Base-by-base conservation (phyloP, 768 basidiomycete genomes). In the Tricholoma hemisulphureum region DNA sequence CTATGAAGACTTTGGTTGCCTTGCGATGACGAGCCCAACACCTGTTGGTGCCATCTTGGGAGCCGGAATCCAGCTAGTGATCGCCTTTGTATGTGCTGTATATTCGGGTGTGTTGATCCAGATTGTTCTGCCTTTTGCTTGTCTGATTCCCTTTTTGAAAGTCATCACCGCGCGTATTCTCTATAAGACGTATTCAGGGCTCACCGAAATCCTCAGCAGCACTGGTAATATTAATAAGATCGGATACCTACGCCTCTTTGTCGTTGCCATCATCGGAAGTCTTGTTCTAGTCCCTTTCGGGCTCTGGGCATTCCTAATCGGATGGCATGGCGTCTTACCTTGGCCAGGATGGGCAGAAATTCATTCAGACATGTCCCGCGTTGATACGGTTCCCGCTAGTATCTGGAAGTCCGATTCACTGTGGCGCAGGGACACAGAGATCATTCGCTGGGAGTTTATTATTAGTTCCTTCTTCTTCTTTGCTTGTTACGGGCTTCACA, bases 401-500 rank as follows among this genome's bases (percentile, higher is more conserved):
- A 10, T 76, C 31, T 86, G 84, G 84, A 73, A 71, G 48, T n/a
- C 56, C 18, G 56, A 71, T 58, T 57, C 56, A 6, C 55, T 6
- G 18, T n/a, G 3, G 5, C 37, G 3, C 8, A 5, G 7, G 16
- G 16, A 65, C 1, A 55, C 80, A 21, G 82, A 85, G 64, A 46
- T 81, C 26, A 73, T 67, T 3, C 77, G 85, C 46, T 85, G 84
- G 84, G 51, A 73, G 23, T 63, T 73, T 16, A 59, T 83, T 7
- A 58, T 76, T 32, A 81, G 78, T 60, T 80, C 83, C 2, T 68
- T 86, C 57, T 11, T 81, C 39, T 88, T 88, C 74, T 89, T 88
- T 63, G 68, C 67, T n/a, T 82, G 85, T 73, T 89, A 89, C 64
- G 86, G 86, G 2, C 80, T 87, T 51, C 82, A 80, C 9, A 77